Base-by-base conservation (phyloP, 352 stramenopile genomes). In the Peronospora destructor region DNA sequence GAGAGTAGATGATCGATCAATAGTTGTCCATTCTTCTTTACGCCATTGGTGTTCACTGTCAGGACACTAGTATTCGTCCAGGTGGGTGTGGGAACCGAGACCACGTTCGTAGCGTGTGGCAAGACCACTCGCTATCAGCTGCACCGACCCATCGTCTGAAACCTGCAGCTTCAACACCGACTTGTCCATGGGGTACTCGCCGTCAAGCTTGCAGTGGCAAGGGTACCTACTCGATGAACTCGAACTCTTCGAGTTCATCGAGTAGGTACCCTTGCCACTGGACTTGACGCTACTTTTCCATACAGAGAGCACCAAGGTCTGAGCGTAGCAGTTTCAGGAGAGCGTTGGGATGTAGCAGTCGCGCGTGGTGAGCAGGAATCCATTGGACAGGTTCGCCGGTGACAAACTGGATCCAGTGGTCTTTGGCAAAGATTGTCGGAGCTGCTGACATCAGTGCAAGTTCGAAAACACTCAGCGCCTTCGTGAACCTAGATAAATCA, bases 11-110 rank as follows among this genome's bases (percentile, higher is more conserved):
- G 1, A 4, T 44, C 19, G 14, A 44, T 44, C n/a, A 44, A 10
- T 3, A 44, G 19, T 14, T 30, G 19, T 0, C 19, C 19, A 19
- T 30, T 44, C 19, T 44, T 26, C 19, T 29, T 30, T 7, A 29
- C 30, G 11, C 37, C 37, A n/a, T 44, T 44, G 8, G 37, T 29
- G 19, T 44, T 44, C 19, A 44, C 17, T n/a, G 37, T 30, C 1
- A 44, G 17, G 30, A 44, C 19, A 7, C 26, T 29, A 29, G 7
- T 7, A 29, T 29, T 29, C 4, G 4, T 29, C 26, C 26, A 44
- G 13, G 33, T 29, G 26, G 7, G 4, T 4, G 7, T 29, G 4
- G 26, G 26, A 4, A 7, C 26, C 26, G 26, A 8, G 26, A 29
- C 4, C 4, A 29, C 26, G 7, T 42, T n/a, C 6, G 36, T 11